A percentile compares a stretch with the other conserved stretches of the same genome.
Evolutionary conservation across 2,329 filamentous ascomycete species (phyloP).

Genomic region (Bipolaris sorokiniana): DNA sequence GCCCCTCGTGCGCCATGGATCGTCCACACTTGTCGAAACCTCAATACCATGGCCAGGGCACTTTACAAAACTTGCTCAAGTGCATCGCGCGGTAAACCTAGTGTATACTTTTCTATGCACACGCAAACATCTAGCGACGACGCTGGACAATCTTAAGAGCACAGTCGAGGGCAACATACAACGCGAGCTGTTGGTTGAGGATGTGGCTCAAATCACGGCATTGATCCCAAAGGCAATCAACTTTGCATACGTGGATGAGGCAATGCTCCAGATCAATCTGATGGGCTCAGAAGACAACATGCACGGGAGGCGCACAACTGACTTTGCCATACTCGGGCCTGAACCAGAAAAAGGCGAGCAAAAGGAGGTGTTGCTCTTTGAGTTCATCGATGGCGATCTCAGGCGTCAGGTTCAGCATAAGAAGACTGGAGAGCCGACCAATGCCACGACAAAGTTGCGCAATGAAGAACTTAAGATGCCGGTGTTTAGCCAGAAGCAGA

Average conservation of each 20-base stretch:
- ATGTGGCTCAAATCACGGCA: slow-evolving; percentile 81
- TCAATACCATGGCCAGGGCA: slow-evolving; percentile 73
- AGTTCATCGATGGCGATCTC: slow-evolving; percentile 89
- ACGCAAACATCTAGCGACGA: slow-evolving; percentile 88
- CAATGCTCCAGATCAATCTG: slow-evolving; percentile 79
- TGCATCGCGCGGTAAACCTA: slow-evolving; percentile 84
- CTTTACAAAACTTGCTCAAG: slow-evolving; percentile 75
- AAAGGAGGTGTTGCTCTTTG: slow-evolving; percentile 82
- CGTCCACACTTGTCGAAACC: slow-evolving; percentile 59
- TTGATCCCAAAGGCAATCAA: slow-evolving; percentile 78
- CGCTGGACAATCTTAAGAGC: slow-evolving; percentile 83
- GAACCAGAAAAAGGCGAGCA: slow-evolving; percentile 52
- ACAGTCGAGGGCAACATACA: slow-evolving; percentile 85
- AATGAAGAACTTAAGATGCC: slow-evolving; percentile 89
- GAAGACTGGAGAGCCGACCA: slow-evolving; percentile 75
- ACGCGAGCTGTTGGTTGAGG: slow-evolving; percentile 70
- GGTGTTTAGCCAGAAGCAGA: slow-evolving; percentile 89
- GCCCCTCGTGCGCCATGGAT: slow-evolving; percentile 51
- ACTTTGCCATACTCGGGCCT: slow-evolving; percentile 47
- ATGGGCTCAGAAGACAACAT: slow-evolving; percentile 72
- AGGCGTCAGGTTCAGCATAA: slow-evolving; percentile 77
- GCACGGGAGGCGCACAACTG: slow-evolving; percentile 61
- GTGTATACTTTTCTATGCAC: slow-evolving; percentile 96
- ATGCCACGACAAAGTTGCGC: slow-evolving; percentile 69
- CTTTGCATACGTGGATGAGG: slow-evolving; percentile 86